phyloP scores from a whole-genome alignment of 2,329 filamentous ascomycete genomes.

The Geoglossum cookeanum region DNA sequence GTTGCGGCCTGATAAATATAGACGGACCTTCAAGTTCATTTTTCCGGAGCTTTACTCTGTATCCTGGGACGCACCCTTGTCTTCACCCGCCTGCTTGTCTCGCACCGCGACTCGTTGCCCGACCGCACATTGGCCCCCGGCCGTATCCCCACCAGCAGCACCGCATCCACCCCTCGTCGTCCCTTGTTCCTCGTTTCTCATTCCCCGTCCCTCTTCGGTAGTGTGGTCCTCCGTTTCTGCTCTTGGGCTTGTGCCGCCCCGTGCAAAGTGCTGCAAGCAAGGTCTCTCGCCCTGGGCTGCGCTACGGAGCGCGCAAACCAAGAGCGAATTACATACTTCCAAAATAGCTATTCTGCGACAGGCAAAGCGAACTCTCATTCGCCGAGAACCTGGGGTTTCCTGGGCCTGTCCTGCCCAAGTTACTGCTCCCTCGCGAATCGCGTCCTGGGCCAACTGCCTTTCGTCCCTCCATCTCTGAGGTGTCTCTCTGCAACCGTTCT shows the following conservation, averaged over 20 bases:
- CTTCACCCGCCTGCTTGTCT: background rate
- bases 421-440: slow-evolving; percentile 2
- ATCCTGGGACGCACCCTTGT: background rate
- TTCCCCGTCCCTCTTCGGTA: background rate
- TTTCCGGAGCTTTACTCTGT: background rate
- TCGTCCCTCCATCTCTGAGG: slow-evolving; percentile 2
- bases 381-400: background rate
- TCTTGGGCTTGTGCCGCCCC: background rate
- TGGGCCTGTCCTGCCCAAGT: background rate
- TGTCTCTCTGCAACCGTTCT: background rate
- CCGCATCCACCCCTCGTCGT: background rate
- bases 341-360: slow-evolving; percentile 1
- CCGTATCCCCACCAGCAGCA: background rate
- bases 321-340: background rate
- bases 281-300: background rate
- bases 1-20: slow-evolving; percentile 1
- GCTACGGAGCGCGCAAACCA: background rate
- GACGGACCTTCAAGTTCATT: background rate
- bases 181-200: too few species aligned
- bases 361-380: background rate
- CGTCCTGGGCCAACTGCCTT: background rate
- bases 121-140: background rate
- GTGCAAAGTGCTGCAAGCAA: background rate
- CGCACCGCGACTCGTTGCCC: background rate
- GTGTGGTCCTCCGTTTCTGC: background rate